Evolutionary conservation across 2,329 filamentous ascomycete genomes (phyloP), one percentile per base, ranked within the genome.

Genomic region (Penicillium janthinellum): DNA sequence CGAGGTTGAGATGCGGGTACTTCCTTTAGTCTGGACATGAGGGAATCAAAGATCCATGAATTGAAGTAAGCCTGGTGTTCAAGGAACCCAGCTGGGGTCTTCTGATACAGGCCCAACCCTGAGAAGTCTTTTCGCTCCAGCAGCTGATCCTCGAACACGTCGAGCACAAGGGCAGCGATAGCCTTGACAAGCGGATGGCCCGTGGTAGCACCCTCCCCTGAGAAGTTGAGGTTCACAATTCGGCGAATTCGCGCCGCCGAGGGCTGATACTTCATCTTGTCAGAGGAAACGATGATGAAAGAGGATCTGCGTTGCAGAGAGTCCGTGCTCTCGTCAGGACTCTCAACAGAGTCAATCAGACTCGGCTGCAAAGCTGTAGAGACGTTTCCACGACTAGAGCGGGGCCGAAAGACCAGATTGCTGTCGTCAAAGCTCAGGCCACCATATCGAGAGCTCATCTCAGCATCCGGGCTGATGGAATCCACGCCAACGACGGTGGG

Each of bases 11-110:
- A 77, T 61, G 91, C 86, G 8, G 98, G 83, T 22, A 86, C 82
- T 58, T 85, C 90, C 37, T 86, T 85, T 15, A 96, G 78, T 34
- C 90, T 86, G 3, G 87, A 84, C 48, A 97, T 84, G 0, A 90
- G 87, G 64, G 89, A 89, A 31, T 88, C 86, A 20, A 98, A 80
- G 3, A 98, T 80, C 71, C 93, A 97, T 0, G 95, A 96, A 71
- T 96, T 92, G 66, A 99, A 97, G 73, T 93, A 96, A 0, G 92
- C 92, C 70, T 97, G 93, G 67, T 98, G 92, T 72, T 98, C 95
- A 66, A 94, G 87, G 70, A 96, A 96, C 0, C 94, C 93, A 0
- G 95, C 92, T 1, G 96, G 95, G 0, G 94, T 90, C 73, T 95
- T 96, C 55, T 91, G 80, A 70, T 91, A 96, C 10, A 99, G 79